Evolutionary conservation across 1,139 yeast species (phyloP).

Genomic region (Pichia sp.): DNA sequence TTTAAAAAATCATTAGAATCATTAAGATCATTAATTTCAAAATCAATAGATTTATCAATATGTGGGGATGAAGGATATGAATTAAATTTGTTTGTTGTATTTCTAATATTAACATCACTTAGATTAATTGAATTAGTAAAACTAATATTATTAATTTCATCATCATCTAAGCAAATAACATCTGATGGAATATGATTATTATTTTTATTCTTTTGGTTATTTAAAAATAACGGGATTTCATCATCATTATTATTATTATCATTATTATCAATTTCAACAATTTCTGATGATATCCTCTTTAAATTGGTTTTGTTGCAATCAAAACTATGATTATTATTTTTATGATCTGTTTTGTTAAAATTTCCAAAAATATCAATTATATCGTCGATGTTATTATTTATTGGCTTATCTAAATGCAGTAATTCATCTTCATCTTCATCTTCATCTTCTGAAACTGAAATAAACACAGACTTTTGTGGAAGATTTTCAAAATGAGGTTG

Average conservation of each 20-base stretch:
- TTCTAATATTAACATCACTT: background rate
- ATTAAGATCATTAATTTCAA: background rate
- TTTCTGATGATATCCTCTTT: background rate
- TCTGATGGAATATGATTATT: background rate
- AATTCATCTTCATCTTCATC: background rate
- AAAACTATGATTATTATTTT: too few species aligned
- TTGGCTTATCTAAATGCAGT: background rate
- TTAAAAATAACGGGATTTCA: background rate
- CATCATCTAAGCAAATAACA: slow-evolving; percentile 1
- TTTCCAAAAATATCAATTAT: background rate
- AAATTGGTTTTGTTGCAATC: too few species aligned
- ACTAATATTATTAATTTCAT: background rate
- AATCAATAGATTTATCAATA: background rate
- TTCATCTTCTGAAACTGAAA: too few species aligned
- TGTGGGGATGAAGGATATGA: slow-evolving; percentile 6
- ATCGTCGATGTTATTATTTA: background rate
- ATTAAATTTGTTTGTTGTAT: background rate
- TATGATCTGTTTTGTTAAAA: background rate
- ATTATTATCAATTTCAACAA: background rate
- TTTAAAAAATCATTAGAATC: too few species aligned
- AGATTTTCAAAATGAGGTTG: background rate
- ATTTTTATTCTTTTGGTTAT: background rate
- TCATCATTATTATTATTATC: background rate
- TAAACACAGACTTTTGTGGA: background rate
- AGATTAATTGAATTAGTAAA: background rate